Evolutionary conservation across 1,139 yeast species (phyloP).

Genomic region (Kluyveromyces sp.): DNA sequence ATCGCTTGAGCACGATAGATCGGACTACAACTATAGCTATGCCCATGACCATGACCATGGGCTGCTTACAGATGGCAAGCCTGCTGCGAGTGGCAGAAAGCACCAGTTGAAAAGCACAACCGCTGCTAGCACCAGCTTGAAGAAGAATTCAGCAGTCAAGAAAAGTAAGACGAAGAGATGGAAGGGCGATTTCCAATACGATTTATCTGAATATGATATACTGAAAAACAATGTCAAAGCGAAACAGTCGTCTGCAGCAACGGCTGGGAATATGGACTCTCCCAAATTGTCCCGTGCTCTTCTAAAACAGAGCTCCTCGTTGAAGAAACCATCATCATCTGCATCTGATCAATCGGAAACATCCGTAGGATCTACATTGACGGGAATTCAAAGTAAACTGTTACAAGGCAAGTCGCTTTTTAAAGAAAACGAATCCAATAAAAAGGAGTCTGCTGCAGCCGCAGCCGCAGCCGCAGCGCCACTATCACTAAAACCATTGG

Average conservation of each 20-base stretch:
- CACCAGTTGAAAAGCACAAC: no score
- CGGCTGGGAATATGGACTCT: conserved; percentile 6
- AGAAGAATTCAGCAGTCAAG: no score
- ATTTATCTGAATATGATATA: conserved; percentile 18
- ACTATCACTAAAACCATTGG: neutral
- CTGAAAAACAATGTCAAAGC: conserved; percentile 9
- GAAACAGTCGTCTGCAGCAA: neutral
- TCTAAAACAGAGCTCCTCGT: neutral
- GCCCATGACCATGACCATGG: no score
- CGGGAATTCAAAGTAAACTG: neutral
- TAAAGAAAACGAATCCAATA: neutral
- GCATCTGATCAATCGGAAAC: neutral
- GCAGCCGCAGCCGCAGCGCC: neutral
- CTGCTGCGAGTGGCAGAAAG: neutral
- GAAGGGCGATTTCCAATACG: conserved; percentile 26
- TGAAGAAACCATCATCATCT: neutral
- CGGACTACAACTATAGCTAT: no score
- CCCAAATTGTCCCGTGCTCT: conserved; percentile 7
- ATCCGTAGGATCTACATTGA: neutral
- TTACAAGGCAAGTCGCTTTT: neutral
- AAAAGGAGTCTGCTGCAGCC: neutral
- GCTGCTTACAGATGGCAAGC: neutral
- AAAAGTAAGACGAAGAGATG: conserved; percentile 16
- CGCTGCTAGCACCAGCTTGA: no score
- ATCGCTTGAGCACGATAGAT: neutral